These are phyloP conservation scores for Canavalia ensiformis DNA, from an alignment of 306 rosid genomes.

Conservation along the genomic window DNA sequence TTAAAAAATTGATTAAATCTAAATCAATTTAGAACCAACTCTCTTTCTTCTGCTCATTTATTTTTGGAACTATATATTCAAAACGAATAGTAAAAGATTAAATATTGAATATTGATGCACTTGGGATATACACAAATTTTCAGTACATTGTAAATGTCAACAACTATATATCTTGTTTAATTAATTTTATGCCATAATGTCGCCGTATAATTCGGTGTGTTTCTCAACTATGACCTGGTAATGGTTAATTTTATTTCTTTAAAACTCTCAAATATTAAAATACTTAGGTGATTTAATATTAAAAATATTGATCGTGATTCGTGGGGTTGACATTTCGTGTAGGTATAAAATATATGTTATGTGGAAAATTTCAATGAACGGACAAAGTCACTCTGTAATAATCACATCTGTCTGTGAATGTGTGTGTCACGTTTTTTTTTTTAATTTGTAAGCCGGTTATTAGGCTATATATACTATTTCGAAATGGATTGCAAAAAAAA, in stretches of 20 bases:
- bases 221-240: constrained; percentile 36
- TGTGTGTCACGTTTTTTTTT: neutral
- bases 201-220: constrained; percentile 31
- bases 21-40: too few species aligned
- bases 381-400: neutral
- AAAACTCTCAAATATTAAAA: neutral
- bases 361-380: neutral
- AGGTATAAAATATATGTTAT: neutral
- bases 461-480: neutral
- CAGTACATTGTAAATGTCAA: neutral
- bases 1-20: too few species aligned
- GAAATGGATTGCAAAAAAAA: neutral
- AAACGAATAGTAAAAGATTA: neutral
- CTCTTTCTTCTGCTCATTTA: too few species aligned
- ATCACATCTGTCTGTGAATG: neutral
- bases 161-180: neutral
- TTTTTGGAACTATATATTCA: neutral
- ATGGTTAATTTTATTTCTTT: constrained; percentile 11
- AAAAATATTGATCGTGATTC: neutral
- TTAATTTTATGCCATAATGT: constrained; percentile 22
- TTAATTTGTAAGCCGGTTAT: neutral
- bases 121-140: neutral
- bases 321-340: neutral
- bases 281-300: neutral
- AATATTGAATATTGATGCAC: neutral